Evolutionary conservation across 2,329 filamentous ascomycete species (phyloP).

Genomic region (Alternaria brassicae): DNA sequence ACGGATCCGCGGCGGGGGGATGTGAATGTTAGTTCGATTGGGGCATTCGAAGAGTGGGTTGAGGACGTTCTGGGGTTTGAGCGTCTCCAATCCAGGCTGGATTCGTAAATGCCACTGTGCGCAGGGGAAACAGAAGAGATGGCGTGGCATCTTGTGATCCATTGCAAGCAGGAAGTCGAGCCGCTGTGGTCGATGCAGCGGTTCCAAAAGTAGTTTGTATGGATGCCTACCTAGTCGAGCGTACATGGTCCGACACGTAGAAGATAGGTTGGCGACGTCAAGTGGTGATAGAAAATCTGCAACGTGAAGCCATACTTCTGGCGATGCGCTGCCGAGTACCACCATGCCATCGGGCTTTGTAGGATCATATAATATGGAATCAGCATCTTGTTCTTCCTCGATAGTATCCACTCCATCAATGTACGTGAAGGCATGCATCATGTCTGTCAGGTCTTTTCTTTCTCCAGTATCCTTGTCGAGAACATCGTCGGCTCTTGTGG

Average conservation of each 20-base stretch:
- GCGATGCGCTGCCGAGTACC: slow-evolving; percentile 27
- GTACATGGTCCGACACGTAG: slow-evolving; percentile 39
- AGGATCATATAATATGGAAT: slow-evolving; percentile 31
- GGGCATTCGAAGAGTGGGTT: slow-evolving; percentile 66
- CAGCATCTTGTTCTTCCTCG: slow-evolving; percentile 26
- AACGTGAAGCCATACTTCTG: slow-evolving; percentile 38
- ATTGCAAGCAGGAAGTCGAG: slow-evolving; percentile 60
- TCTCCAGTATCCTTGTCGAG: slow-evolving; percentile 44
- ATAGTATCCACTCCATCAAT: slow-evolving; percentile 31
- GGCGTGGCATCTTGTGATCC: slow-evolving; percentile 60
- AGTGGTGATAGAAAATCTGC: slow-evolving; percentile 37
- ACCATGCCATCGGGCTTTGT: slow-evolving; percentile 34
- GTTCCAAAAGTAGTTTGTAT: slow-evolving; percentile 36
- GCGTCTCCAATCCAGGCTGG: slow-evolving; percentile 60
- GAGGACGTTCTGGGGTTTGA: slow-evolving; percentile 61
- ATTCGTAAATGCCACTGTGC: slow-evolving; percentile 62
- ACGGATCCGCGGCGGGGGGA: slow-evolving; percentile 60
- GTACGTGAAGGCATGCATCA: slow-evolving; percentile 45
- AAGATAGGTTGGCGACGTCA: slow-evolving; percentile 38
- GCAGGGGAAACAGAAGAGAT: slow-evolving; percentile 67
- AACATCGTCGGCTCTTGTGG: slow-evolving; percentile 26
- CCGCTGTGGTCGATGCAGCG: slow-evolving; percentile 56
- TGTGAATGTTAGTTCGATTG: slow-evolving; percentile 58
- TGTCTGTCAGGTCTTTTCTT: slow-evolving; percentile 42
- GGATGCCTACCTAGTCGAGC: slow-evolving; percentile 32